phyloP scores from a whole-genome alignment of 129 eudicot species.

The Rutidosis leptorrhynchoides region DNA sequence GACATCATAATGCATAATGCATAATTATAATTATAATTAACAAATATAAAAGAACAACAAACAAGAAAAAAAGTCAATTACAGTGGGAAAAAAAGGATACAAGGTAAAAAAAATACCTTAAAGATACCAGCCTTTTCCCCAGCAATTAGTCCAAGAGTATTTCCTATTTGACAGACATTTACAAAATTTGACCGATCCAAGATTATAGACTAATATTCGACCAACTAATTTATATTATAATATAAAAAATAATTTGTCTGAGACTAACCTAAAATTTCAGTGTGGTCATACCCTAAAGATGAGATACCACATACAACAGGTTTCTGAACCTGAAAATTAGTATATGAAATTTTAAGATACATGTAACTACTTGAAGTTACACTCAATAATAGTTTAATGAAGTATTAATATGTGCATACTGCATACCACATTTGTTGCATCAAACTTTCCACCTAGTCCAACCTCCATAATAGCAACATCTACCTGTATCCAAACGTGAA shows the following conservation, averaged over 20 bases:
- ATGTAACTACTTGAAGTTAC: slow-evolving; percentile 13
- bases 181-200: slow-evolving; percentile 4
- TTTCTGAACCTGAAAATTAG: slow-evolving; percentile 64
- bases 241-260: slow-evolving; percentile 1
- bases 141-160: slow-evolving; percentile 91
- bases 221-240: neutral
- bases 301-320: slow-evolving; percentile 94
- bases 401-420: slow-evolving; percentile 36
- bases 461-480: slow-evolving; percentile 96
- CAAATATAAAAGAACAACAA: too few relatives aligned
- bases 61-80: slow-evolving; percentile 1
- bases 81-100: neutral
- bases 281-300: slow-evolving; percentile 96
- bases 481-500: slow-evolving; percentile 50
- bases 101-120: slow-evolving; percentile 46
- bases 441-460: slow-evolving; percentile 96
- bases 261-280: slow-evolving; percentile 95
- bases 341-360: slow-evolving; percentile 5
- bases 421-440: slow-evolving; percentile 98
- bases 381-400: slow-evolving; percentile 1
- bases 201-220: neutral
- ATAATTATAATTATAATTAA: too few relatives aligned
- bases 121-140: slow-evolving; percentile 98
- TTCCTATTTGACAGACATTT: slow-evolving; percentile 42
- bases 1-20: neutral